Evolutionary conservation across 148 eudicot species (phyloP).

Genomic region (Vaccinium corymbosum): DNA sequence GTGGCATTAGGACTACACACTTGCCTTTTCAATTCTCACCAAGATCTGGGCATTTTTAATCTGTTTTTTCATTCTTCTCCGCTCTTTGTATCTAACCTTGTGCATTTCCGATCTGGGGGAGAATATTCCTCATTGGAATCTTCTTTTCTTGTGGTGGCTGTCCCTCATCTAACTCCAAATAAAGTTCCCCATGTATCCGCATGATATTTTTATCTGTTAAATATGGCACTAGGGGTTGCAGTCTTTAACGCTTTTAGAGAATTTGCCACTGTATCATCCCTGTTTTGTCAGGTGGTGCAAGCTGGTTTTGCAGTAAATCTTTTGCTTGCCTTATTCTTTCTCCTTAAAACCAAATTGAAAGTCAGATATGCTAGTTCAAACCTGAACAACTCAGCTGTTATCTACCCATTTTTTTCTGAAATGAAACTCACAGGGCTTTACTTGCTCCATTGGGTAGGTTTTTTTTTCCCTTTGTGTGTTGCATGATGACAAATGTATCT

Average conservation of each 20-base stretch:
- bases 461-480: not conserved
- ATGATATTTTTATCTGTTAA: not conserved
- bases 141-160: not conserved
- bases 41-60: not conserved
- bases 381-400: not conserved
- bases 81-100: not conserved
- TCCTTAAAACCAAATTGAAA: not conserved
- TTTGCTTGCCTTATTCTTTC: not conserved
- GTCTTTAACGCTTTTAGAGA: not conserved
- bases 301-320: not conserved
- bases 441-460: not conserved
- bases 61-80: not conserved
- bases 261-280: not conserved
- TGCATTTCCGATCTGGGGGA: not conserved
- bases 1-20: not conserved
- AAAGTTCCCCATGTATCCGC: not conserved
- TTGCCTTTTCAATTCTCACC: not conserved
- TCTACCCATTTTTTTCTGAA: not conserved
- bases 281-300: not conserved
- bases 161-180: not conserved
- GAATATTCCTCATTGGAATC: not conserved
- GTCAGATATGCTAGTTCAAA: not conserved
- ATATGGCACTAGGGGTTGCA: not conserved
- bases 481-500: not conserved
- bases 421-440: not conserved